phyloP scores from a whole-genome alignment of 192 early-diverging fungal species.

The Podila epicladia region DNA sequence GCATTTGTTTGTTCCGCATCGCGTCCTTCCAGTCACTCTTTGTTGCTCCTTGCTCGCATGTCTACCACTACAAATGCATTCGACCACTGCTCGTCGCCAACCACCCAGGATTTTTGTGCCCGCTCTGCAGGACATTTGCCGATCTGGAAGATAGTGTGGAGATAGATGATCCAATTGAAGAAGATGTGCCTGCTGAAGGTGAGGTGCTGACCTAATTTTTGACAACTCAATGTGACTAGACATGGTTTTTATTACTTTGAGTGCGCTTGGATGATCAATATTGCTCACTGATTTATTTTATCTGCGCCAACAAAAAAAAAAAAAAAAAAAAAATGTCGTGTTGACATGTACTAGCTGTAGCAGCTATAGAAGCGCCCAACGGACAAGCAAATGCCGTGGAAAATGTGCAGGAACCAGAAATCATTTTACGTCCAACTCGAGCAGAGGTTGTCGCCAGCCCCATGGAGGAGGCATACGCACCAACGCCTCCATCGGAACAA shows the following conservation, averaged over 20 bases:
- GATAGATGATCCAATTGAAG: conserved; percentile 47
- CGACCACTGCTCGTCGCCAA: conserved; percentile 77
- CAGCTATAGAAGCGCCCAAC: conserved; percentile 16
- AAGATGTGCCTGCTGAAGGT: conserved; percentile 50
- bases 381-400: conserved; percentile 13
- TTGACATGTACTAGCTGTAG: conserved; percentile 17
- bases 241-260: background rate
- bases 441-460: conserved; percentile 1
- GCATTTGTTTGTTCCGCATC: conserved; percentile 90
- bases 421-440: background rate
- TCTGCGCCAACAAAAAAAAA: background rate
- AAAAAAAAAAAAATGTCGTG: background rate
- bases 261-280: background rate
- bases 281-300: background rate
- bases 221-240: background rate
- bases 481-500: conserved; percentile 45
- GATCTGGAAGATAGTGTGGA: conserved; percentile 77
- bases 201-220: conserved; percentile 2
- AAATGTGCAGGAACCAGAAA: conserved; percentile 1
- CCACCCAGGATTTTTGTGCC: conserved; percentile 84
- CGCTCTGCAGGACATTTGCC: conserved; percentile 91
- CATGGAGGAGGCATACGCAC: conserved; percentile 34
- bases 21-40: conserved; percentile 93
- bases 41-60: conserved; percentile 93
- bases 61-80: conserved; percentile 94